Conservation (phyloP, 139 green algal genomes). For the Chlorella sp. region DNA sequence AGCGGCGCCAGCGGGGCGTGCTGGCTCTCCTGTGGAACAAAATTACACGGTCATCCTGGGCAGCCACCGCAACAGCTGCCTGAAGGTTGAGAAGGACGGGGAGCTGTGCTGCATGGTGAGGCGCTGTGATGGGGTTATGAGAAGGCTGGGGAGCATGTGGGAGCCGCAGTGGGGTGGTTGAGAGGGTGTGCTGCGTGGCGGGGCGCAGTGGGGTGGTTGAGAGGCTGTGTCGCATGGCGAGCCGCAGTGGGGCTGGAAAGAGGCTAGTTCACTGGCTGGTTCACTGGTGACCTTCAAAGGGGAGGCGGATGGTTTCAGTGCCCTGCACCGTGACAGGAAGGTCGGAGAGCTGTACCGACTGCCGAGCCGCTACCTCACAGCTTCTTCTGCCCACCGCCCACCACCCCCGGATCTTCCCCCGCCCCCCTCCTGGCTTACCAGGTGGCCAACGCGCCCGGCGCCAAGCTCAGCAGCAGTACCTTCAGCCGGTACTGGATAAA, state of each 20-base stretch:
- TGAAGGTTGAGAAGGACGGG: constrained; percentile 87
- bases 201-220: too few species aligned
- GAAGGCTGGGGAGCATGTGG: too few species aligned
- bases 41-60: constrained; percentile 92
- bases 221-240: too few species aligned
- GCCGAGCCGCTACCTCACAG: not conserved
- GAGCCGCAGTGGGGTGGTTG: not conserved
- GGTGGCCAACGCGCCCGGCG: constrained; percentile 39
- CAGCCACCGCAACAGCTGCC: constrained; percentile 83
- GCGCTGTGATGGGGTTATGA: not conserved
- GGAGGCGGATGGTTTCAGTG: too few species aligned
- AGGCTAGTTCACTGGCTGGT: too few species aligned
- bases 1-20: not conserved
- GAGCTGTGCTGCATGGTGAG: constrained; percentile 49
- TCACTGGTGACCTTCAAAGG: too few species aligned
- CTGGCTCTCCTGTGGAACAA: constrained; percentile 40
- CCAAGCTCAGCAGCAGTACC: constrained; percentile 10
- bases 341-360: too few species aligned
- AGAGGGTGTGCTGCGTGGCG: not conserved
- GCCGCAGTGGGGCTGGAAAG: too few species aligned
- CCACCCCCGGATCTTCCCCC: not conserved
- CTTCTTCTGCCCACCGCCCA: not conserved
- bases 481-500: constrained; percentile 77
- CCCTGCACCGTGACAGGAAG: not conserved
- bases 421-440: not conserved